Evolutionary conservation across 2,329 filamentous ascomycete genomes (phyloP), one percentile per base, ranked within the genome.

Genomic region (Fusarium sp.): DNA sequence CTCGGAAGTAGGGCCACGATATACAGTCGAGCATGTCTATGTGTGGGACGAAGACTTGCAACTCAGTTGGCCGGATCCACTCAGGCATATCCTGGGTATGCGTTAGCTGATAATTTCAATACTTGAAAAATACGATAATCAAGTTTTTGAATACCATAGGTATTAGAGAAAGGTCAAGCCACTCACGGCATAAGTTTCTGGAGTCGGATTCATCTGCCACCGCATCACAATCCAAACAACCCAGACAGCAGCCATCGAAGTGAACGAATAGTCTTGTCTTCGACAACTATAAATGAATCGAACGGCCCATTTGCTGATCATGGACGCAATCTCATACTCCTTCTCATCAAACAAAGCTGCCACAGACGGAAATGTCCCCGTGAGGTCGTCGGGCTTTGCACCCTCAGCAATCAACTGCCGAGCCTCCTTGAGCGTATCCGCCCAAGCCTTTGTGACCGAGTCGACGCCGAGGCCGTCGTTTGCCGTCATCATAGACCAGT

Each of bases 231-330:
- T 15, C 47, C 56, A 62, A 19, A 53, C 56, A 38, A 47, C n/a
- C 40, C 36, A 58, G 2, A 64, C 53, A 6, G 61, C 38, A 6
- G 59, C 54, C 59, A 64, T 45, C 1, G 40, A 58, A 6, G 43
- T 62, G 10, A 64, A 62, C 5, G 25, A 31, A 31, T 58, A 53
- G 13, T 58, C 51, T 24, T 46, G 32, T 3, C 22, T 35, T 2
- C 41, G 39, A 1, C 53, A 29, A 12, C 61, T 64, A 19, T 64
- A 64, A 8, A 64, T 55, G 22, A 64, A 64, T n/a, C 38, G 40
- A 25, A 63, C 60, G n/a, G 59, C 58, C 59, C 53, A 63, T 47
- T 55, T 63, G 32, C 53, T 54, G 7, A 63, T 59, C 60, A 63
- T 54, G 1, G 47, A 7, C 6, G 44, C 58, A 24, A 9, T 15